These are phyloP conservation scores for Hygrophorus pudorinus DNA, from an alignment of 768 basidiomycete genomes.

Conservation along the genomic window DNA sequence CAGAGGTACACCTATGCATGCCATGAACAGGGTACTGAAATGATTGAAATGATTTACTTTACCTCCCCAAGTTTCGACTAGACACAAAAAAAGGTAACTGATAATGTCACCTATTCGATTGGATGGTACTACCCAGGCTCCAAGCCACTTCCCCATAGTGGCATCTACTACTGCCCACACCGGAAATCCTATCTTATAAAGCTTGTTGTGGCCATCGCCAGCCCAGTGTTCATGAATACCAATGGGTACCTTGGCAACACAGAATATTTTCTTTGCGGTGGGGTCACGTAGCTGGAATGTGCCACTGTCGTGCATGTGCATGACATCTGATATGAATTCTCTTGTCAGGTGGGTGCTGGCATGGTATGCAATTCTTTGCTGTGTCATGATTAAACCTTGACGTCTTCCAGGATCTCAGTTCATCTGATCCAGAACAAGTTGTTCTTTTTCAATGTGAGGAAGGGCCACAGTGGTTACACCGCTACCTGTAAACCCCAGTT, in stretches of 20 bases:
- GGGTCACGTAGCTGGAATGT: too few species aligned
- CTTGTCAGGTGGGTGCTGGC: conserved; percentile 22
- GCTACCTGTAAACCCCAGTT: conserved; percentile 22
- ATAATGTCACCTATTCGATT: conserved; percentile 17
- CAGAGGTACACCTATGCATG: conserved; percentile 17
- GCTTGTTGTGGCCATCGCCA: conserved; percentile 26
- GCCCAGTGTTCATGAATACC: conserved; percentile 24
- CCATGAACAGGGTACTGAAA: not conserved
- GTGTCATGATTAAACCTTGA: conserved; percentile 18
- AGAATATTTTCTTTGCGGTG: too few species aligned
- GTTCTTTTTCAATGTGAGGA: conserved; percentile 18
- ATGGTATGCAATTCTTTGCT: conserved; percentile 19
- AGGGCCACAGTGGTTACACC: conserved; percentile 19
- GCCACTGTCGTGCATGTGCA: conserved; percentile 15
- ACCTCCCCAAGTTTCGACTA: conserved; percentile 18
- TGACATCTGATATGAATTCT: conserved; percentile 9
- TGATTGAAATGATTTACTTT: not conserved
- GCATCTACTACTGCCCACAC: conserved; percentile 19
- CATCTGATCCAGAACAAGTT: too few species aligned
- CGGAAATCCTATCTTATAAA: conserved; percentile 21
- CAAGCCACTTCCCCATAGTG: conserved; percentile 19
- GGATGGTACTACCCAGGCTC: conserved; percentile 22
- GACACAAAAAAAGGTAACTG: conserved; percentile 18
- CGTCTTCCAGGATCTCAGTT: conserved; percentile 20
- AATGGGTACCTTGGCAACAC: conserved; percentile 9